A percentile compares a stretch with the other conserved stretches of the same genome.
These are phyloP conservation scores for Sordariomycetes sp. DNA, from an alignment of 2,329 filamentous ascomycete species.

Conservation along the genomic window DNA sequence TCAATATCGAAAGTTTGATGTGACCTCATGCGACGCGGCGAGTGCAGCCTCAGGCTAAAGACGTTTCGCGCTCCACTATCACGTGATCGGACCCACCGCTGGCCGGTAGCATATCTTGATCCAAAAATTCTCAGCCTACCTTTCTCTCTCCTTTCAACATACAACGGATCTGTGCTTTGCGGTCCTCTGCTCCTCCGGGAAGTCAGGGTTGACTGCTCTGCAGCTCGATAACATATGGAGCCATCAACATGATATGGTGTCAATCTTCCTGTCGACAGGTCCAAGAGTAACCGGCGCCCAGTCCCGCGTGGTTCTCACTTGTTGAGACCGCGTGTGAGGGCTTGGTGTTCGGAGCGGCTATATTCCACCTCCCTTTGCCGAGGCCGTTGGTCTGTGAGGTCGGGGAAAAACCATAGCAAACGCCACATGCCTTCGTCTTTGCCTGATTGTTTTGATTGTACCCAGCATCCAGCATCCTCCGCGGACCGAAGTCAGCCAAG, in stretches of 20 bases:
- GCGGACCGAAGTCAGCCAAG: too few species aligned
- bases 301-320: slow-evolving; percentile 54
- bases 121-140: slow-evolving; percentile 22
- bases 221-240: slow-evolving; percentile 84
- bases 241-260: slow-evolving; percentile 67
- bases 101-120: slow-evolving; percentile 6
- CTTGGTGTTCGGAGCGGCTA: slow-evolving; percentile 53
- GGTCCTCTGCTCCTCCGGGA: slow-evolving; percentile 51
- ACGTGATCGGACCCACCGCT: slow-evolving; percentile 6
- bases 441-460: too few species aligned
- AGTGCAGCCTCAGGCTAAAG: too few species aligned
- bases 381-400: slow-evolving; percentile 86
- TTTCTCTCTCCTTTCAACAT: slow-evolving; percentile 26
- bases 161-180: slow-evolving; percentile 82
- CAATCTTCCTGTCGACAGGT: slow-evolving; percentile 93
- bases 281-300: slow-evolving; percentile 60
- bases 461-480: too few species aligned
- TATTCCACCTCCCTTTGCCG: slow-evolving; percentile 86
- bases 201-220: slow-evolving; percentile 66
- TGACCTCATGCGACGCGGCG: too few species aligned
- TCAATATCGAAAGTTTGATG: neutral
- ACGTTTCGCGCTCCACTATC: neutral
- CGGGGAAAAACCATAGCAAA: slow-evolving; percentile 75
- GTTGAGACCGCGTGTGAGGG: slow-evolving; percentile 53
- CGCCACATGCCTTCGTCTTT: slow-evolving; percentile 50